Percentiles rank a stretch among this genome's conserved stretches.
Conservation (phyloP, 2,329 filamentous ascomycete species). For the Ophiostoma tasmaniense region DNA sequence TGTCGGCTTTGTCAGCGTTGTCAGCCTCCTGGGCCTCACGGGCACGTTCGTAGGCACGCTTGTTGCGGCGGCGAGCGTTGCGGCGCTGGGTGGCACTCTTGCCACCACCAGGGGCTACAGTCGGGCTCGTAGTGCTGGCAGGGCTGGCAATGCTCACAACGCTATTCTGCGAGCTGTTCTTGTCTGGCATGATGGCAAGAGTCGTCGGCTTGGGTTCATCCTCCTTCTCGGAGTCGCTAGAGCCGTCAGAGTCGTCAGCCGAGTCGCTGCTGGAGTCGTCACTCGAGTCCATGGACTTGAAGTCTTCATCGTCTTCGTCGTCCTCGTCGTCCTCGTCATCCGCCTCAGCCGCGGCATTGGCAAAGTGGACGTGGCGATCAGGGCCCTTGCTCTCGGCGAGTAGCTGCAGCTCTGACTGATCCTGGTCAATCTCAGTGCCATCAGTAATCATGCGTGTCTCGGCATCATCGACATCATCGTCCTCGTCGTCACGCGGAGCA, state of each 20-base stretch:
- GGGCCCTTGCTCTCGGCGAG: constrained; percentile 28
- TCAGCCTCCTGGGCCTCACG: not conserved
- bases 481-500: not conserved
- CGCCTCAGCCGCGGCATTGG: not conserved
- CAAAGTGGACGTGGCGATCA: not conserved
- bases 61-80: constrained; percentile 4
- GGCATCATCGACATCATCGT: not conserved
- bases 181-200: not conserved
- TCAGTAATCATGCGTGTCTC: constrained; percentile 23
- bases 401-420: constrained; percentile 32
- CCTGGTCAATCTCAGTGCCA: not conserved
- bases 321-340: not conserved
- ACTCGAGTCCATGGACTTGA: not conserved
- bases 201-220: not conserved
- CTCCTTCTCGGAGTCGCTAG: not conserved
- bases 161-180: not conserved
- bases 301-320: not conserved
- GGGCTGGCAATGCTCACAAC: not conserved
- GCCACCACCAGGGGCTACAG: not conserved
- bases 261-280: not conserved
- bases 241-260: not conserved
- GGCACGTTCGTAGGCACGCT: not conserved
- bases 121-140: not conserved
- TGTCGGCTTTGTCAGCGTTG: not conserved
- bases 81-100: not conserved